Evolutionary conservation across 371 early-diverging fungal genomes (phyloP).

Genomic region (Mucor sp.): DNA sequence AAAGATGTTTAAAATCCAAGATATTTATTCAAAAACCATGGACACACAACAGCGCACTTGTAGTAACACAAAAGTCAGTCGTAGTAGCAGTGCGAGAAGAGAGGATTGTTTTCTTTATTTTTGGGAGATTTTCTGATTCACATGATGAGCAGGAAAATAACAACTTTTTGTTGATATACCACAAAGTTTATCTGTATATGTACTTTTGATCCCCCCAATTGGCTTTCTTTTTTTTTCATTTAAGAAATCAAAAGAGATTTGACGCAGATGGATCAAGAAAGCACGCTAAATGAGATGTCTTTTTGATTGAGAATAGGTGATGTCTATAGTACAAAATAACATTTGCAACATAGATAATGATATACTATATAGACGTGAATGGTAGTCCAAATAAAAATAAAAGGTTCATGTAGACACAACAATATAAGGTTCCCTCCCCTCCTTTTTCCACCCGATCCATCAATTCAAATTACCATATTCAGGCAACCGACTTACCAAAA

Average conservation of each 20-base stretch:
- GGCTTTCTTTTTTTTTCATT: no score
- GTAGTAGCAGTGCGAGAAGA: background rate
- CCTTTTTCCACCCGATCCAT: slow-evolving; percentile 14
- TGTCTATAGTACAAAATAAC: background rate
- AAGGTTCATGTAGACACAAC: background rate
- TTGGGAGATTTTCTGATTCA: slow-evolving; percentile 8
- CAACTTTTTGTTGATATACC: background rate
- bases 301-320: background rate
- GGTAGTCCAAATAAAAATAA: background rate
- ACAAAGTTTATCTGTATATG: background rate
- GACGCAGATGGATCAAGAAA: no score
- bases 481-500: slow-evolving; percentile 10
- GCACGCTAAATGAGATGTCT: no score
- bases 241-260: no score
- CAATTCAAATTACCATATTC: slow-evolving; percentile 10
- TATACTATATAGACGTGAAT: background rate
- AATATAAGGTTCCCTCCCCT: slow-evolving; percentile 7
- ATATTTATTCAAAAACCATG: background rate
- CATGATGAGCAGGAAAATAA: slow-evolving; percentile 5
- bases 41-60: background rate
- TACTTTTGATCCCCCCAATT: background rate
- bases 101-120: background rate
- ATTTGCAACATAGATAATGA: background rate
- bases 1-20: background rate
- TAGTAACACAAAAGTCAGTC: slow-evolving; percentile 10